phyloP scores from a whole-genome alignment of 2,329 filamentous ascomycete genomes.

The Monosporascus ibericus region DNA sequence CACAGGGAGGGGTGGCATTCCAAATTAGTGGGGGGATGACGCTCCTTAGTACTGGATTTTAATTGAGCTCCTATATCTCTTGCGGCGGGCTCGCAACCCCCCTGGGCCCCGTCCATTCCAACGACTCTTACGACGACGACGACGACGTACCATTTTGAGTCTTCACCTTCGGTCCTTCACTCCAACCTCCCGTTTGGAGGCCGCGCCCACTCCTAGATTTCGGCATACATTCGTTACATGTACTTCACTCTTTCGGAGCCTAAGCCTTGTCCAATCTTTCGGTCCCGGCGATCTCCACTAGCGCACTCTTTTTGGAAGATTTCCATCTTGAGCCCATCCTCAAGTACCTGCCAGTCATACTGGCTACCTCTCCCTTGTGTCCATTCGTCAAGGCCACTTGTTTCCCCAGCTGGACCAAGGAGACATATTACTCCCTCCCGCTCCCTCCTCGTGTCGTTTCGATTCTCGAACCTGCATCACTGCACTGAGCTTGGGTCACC shows the following conservation, averaged over 20 bases:
- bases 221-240: slow-evolving; percentile 3
- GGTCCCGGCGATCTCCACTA: background rate
- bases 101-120: too few relatives aligned
- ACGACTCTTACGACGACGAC: too few relatives aligned
- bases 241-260: slow-evolving; percentile 10
- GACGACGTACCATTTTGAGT: background rate
- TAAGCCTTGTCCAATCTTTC: slow-evolving; percentile 3
- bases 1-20: too few relatives aligned
- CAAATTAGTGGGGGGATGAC: background rate
- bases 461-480: background rate
- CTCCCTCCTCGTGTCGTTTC: background rate
- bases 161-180: slow-evolving; percentile 7
- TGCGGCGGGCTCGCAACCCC: slow-evolving; percentile 2
- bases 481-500: slow-evolving; percentile 1
- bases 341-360: too few relatives aligned
- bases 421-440: background rate
- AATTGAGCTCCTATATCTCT: slow-evolving; percentile 10
- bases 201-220: slow-evolving; percentile 5
- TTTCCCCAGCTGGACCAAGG: too few relatives aligned
- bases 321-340: too few relatives aligned
- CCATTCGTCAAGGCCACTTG: background rate
- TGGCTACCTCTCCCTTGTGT: background rate
- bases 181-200: slow-evolving; percentile 1
- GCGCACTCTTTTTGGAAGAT: background rate
- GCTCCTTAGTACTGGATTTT: background rate